A percentile compares a stretch with the other conserved stretches of the same genome.
Conservation (phyloP, 306 rosid genomes). For the Trifolium subterraneum region DNA sequence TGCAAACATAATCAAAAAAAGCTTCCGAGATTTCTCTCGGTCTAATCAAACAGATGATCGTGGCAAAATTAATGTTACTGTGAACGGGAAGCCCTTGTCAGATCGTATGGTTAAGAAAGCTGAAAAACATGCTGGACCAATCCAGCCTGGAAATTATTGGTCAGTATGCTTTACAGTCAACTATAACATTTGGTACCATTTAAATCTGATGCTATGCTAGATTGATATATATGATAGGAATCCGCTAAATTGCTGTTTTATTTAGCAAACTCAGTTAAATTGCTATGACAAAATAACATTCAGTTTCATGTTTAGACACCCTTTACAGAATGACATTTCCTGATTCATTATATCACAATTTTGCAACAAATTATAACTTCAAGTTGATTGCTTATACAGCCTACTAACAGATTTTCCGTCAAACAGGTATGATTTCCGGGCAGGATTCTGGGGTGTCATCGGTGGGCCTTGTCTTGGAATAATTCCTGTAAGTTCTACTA, state of each 20-base stretch:
- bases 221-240: not conserved
- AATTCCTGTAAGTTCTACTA: conserved; percentile 78
- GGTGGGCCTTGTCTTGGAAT: conserved; percentile 98
- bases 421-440: conserved; percentile 86
- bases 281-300: not conserved
- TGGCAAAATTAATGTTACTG: conserved; percentile 61
- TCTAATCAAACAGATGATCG: conserved; percentile 69
- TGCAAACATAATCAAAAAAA: conserved; percentile 84
- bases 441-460: conserved; percentile 95
- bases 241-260: conserved; percentile 7
- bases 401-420: conserved; percentile 38
- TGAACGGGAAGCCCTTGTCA: conserved; percentile 74
- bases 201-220: conserved; percentile 32
- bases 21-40: conserved; percentile 77
- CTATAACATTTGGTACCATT: conserved; percentile 20
- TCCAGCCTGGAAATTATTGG: conserved; percentile 97
- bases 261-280: conserved; percentile 21
- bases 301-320: conserved; percentile 16
- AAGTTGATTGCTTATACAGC: conserved; percentile 11
- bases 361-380: conserved; percentile 1
- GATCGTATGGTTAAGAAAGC: conserved; percentile 82
- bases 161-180: conserved; percentile 45
- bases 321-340: conserved; percentile 21
- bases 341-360: conserved; percentile 3
- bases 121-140: conserved; percentile 85